These are phyloP conservation scores for Myrmaecium sp. DNA, from an alignment of 2,329 filamentous ascomycete genomes.

Conservation along the genomic window DNA sequence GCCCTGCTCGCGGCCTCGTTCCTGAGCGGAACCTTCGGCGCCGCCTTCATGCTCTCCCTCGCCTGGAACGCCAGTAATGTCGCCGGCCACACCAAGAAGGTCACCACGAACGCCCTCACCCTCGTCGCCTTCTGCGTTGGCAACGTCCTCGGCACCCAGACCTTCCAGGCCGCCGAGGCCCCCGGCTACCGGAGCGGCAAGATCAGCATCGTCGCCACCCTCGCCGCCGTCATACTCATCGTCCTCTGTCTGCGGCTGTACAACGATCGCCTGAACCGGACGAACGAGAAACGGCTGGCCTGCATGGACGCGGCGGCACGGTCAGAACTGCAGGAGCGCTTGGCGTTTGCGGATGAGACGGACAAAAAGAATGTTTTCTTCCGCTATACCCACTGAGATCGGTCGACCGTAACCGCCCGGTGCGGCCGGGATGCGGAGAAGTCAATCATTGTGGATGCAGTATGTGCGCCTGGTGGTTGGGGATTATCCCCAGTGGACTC, in stretches of 20 bases:
- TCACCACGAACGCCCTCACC: conserved; percentile 29
- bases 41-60: conserved; percentile 22
- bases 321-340: conserved; percentile 10
- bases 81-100: conserved; percentile 33
- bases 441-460: too few species aligned
- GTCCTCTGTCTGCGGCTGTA: conserved; percentile 14
- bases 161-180: conserved; percentile 25
- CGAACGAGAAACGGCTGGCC: conserved; percentile 9
- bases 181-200: conserved; percentile 26
- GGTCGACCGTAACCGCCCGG: too few species aligned
- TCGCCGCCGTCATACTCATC: conserved; percentile 12
- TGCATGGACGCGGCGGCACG: conserved; percentile 12
- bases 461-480: too few species aligned
- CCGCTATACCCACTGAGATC: conserved; percentile 14
- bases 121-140: conserved; percentile 26
- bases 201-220: conserved; percentile 16
- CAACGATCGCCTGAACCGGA: conserved; percentile 14
- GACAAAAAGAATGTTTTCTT: conserved; percentile 16
- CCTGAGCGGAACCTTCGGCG: conserved; percentile 17
- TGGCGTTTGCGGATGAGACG: conserved; percentile 15
- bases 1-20: conserved; percentile 15
- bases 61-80: conserved; percentile 31
- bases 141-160: conserved; percentile 29
- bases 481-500: too few species aligned
- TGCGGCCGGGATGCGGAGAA: too few species aligned